Evolutionary conservation across 1,284 basidiomycete genomes (phyloP).

Genomic region (Pseudozyma hubeiensis): DNA sequence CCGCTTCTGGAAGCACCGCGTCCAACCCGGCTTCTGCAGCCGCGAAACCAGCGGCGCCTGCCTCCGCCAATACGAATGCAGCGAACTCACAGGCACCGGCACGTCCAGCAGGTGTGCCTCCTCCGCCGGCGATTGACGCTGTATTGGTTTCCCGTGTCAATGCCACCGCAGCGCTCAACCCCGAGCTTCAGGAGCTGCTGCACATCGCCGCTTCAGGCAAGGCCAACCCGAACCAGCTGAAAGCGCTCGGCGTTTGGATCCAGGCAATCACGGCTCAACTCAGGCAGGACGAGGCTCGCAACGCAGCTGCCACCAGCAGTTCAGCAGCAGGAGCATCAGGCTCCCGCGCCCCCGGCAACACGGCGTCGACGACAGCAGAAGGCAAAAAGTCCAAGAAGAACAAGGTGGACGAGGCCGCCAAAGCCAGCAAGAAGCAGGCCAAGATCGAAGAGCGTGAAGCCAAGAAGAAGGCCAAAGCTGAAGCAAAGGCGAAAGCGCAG

Average conservation of each 20-base stretch:
- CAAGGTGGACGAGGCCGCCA: constrained; percentile 46
- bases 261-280: constrained; percentile 54
- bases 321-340: constrained; percentile 17
- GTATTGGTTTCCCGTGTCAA: constrained; percentile 56
- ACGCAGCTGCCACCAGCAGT: constrained; percentile 41
- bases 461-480: constrained; percentile 54
- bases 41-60: constrained; percentile 12
- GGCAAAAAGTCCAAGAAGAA: constrained; percentile 50
- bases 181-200: constrained; percentile 54
- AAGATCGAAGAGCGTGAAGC: constrained; percentile 53
- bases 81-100: constrained; percentile 9
- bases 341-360: constrained; percentile 15
- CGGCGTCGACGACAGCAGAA: constrained; percentile 23
- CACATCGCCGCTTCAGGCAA: constrained; percentile 57
- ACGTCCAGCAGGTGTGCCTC: constrained; percentile 37
- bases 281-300: constrained; percentile 47
- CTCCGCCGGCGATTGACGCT: constrained; percentile 54
- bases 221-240: constrained; percentile 55
- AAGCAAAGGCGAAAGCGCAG: constrained; percentile 44
- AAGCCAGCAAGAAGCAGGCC: constrained; percentile 51
- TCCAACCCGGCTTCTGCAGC: constrained; percentile 11
- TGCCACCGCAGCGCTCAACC: constrained; percentile 53
- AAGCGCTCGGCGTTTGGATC: constrained; percentile 56
- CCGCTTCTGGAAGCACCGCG: not conserved
- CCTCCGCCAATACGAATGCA: constrained; percentile 4